Percentiles rank a stretch among this genome's conserved stretches.
These are phyloP conservation scores for Zasmidium cellare DNA, from an alignment of 2,329 filamentous ascomycete species.

Conservation along the genomic window DNA sequence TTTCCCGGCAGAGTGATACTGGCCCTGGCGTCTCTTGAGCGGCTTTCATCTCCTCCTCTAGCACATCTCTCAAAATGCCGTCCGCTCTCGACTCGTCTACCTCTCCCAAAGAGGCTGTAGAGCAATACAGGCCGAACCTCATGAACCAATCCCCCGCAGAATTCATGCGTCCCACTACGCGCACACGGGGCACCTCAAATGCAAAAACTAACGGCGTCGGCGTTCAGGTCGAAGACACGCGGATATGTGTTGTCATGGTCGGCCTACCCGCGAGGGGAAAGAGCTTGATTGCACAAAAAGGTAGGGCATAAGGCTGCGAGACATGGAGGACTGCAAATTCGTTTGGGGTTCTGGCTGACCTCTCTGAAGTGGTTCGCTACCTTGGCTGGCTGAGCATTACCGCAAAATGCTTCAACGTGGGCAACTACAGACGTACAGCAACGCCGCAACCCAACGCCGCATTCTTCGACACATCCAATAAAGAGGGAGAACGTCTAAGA, in stretches of 20 bases:
- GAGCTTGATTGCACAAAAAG: constrained; percentile 92
- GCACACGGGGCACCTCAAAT: constrained; percentile 29
- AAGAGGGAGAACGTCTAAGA: constrained; percentile 85
- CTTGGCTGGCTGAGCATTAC: constrained; percentile 95
- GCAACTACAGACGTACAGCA: constrained; percentile 86
- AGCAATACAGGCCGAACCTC: constrained; percentile 29
- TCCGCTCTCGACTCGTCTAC: constrained; percentile 5
- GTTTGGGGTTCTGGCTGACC: neutral
- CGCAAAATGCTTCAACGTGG: constrained; percentile 95
- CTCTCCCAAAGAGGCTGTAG: constrained; percentile 32
- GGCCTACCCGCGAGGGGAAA: constrained; percentile 93
- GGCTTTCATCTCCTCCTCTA: neutral
- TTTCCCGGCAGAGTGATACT: no score
- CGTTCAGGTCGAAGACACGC: constrained; percentile 89
- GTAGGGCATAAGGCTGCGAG: constrained; percentile 18
- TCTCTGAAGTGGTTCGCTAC: constrained; percentile 72
- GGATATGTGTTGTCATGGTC: constrained; percentile 98
- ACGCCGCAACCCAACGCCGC: constrained; percentile 89
- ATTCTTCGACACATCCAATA: constrained; percentile 91
- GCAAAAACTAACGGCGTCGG: constrained; percentile 61
- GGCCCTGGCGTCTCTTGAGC: neutral
- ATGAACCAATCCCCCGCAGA: constrained; percentile 37
- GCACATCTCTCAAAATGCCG: constrained; percentile 1
- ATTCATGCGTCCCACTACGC: constrained; percentile 43
- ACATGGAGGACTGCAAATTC: neutral